Conservation (phyloP, 129 eudicot genomes). For the Ambrosia artemisiifolia region DNA sequence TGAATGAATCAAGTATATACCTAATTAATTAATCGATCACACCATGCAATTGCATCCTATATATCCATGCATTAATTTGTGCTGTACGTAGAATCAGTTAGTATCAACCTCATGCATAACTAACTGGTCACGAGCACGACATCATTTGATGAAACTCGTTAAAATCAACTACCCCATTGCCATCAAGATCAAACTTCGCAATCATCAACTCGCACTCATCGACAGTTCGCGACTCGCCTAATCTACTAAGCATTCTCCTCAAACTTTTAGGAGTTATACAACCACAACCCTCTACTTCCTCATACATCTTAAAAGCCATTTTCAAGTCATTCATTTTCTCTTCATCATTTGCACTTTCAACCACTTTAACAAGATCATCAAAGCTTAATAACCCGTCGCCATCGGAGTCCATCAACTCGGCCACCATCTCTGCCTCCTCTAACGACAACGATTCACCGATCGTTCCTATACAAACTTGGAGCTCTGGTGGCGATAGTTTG, state of each 20-base stretch:
- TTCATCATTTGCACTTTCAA: constrained; percentile 51
- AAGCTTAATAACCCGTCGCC: constrained; percentile 52
- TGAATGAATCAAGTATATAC: neutral
- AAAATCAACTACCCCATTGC: constrained; percentile 59
- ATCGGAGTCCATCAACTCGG: constrained; percentile 39
- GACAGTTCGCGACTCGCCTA: constrained; percentile 43
- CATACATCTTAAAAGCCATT: constrained; percentile 54
- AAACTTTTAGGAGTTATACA: constrained; percentile 55
- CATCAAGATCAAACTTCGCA: constrained; percentile 42
- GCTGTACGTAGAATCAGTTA: neutral
- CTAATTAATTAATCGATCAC: neutral
- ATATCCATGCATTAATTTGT: neutral
- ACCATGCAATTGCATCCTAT: neutral
- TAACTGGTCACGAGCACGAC: constrained; percentile 18
- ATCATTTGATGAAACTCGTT: constrained; percentile 56
- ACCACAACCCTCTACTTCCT: constrained; percentile 34
- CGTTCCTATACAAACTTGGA: constrained; percentile 39
- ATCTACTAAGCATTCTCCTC: constrained; percentile 53
- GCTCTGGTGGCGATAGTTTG: constrained; percentile 50
- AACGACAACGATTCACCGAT: constrained; percentile 36
- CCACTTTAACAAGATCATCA: constrained; percentile 44
- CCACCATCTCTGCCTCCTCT: constrained; percentile 56
- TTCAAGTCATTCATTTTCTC: constrained; percentile 47
- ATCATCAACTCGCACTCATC: constrained; percentile 56
- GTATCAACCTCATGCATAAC: neutral